phyloP scores from a whole-genome alignment of 495 filamentous ascomycete species.

The Podospora bellae-mahoneyi region DNA sequence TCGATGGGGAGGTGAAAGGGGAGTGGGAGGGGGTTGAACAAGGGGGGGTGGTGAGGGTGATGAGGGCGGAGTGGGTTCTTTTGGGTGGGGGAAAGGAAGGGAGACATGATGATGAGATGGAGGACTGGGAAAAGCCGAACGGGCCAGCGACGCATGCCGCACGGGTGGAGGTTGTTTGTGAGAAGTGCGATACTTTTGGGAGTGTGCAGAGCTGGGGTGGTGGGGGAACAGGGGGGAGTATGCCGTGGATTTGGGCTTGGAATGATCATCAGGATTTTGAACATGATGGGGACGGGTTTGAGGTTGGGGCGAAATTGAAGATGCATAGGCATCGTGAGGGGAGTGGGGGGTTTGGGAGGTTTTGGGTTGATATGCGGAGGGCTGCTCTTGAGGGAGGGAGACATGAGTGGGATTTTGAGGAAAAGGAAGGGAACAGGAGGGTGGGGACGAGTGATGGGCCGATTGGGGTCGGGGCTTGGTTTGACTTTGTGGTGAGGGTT shows the following conservation, averaged over 20 bases:
- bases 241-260: constrained; percentile 35
- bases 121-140: background rate
- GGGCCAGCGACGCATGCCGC: background rate
- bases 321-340: constrained; percentile 27
- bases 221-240: background rate
- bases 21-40: background rate
- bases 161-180: constrained; percentile 6
- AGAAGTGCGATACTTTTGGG: constrained; percentile 8
- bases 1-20: background rate
- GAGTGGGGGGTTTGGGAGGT: constrained; percentile 23
- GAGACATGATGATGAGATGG: constrained; percentile 3
- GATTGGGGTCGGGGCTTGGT: constrained; percentile 14
- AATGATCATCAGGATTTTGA: constrained; percentile 29
- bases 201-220: background rate
- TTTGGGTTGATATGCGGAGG: constrained; percentile 26
- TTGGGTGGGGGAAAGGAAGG: background rate
- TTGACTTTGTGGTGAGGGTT: constrained; percentile 11
- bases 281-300: constrained; percentile 7
- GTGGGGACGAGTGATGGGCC: constrained; percentile 17
- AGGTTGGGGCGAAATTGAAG: background rate
- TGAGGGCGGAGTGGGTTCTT: constrained; percentile 2
- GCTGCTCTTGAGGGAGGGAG: background rate
- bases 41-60: background rate
- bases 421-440: background rate
- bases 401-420: background rate